phyloP scores from a whole-genome alignment of 2,329 filamentous ascomycete species.

The Polychaeton citri region DNA sequence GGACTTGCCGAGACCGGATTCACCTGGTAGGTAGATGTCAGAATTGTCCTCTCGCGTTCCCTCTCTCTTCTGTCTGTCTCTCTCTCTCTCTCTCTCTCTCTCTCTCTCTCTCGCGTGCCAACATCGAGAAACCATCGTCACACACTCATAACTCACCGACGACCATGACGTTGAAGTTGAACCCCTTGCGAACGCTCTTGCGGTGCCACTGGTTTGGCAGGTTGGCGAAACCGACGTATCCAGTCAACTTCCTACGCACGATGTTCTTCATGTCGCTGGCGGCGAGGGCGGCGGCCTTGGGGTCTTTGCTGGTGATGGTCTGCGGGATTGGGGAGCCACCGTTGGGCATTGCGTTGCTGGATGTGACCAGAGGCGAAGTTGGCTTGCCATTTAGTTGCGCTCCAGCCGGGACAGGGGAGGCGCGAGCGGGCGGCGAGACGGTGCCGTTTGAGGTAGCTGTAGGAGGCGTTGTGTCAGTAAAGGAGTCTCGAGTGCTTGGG shows the following conservation, averaged over 20 bases:
- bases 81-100: too few relatives aligned
- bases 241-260: constrained; percentile 93
- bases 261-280: constrained; percentile 67
- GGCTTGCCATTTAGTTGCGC: constrained; percentile 36
- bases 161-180: constrained; percentile 99
- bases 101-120: too few relatives aligned
- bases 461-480: constrained; percentile 8
- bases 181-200: constrained; percentile 99
- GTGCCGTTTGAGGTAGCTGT: constrained; percentile 32
- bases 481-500: too few relatives aligned
- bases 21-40: constrained; percentile 45
- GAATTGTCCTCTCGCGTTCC: background rate
- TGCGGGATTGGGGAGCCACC: constrained; percentile 37
- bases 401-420: constrained; percentile 30
- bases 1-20: constrained; percentile 98
- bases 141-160: constrained; percentile 58
- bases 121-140: background rate
- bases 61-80: background rate
- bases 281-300: constrained; percentile 40
- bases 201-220: constrained; percentile 99
- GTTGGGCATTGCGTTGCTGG: constrained; percentile 42
- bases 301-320: constrained; percentile 52
- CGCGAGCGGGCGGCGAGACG: constrained; percentile 28
- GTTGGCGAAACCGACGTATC: constrained; percentile 97
- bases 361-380: constrained; percentile 42